Base-by-base conservation (phyloP, 2,329 filamentous ascomycete genomes). In the Diaporthe ampelina region DNA sequence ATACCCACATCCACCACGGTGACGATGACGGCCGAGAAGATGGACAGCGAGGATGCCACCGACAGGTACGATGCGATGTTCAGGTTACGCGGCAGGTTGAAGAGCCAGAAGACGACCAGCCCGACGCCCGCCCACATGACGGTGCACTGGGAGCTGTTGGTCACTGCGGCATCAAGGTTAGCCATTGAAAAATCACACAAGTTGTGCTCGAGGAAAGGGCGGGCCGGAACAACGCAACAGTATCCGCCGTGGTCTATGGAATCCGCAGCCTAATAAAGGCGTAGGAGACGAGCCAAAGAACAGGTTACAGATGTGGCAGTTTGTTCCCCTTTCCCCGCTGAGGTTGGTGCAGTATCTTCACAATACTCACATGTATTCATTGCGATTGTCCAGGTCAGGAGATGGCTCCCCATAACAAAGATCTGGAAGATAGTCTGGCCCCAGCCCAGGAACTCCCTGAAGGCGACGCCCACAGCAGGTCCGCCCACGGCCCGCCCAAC, bases 361-460 rank as follows among this genome's bases (percentile, higher is more conserved):
- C 11, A 29, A 11, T 21, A 11, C 61, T 65, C 43, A 65, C 61
- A 83, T 1, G 87, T 90, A 79, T 93, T 93, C 81, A 93, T 85
- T 79, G 91, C 91, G 76, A 93, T 91, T 43, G 87, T 89, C 83
- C 92, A 93, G 0, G 91, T 92, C 70, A 93, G 83, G n/a, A 94
- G 82, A 79, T 94, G 93, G 73, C 90, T 91, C 6, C 88, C 91
- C 88, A 93, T 92, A 80, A 93, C 88, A 80, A 94, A 93, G 40
- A 94, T 82, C 65, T 93, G 85, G 79, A 93, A 91, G 54, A 92
- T 82, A 26, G 89, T 85, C 79, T 92, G 90, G 1, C 86, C 89
- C 76, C 87, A 83, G 15, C 90, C 91, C 73, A 92, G 86, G 52
- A 94, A 76, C 76, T 92, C 89, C 61, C 89, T 86, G 19, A 90